A percentile compares a stretch with the other conserved stretches of the same genome.
Evolutionary conservation across 2,329 filamentous ascomycete genomes (phyloP).

Genomic region (Epichloe baconii): DNA sequence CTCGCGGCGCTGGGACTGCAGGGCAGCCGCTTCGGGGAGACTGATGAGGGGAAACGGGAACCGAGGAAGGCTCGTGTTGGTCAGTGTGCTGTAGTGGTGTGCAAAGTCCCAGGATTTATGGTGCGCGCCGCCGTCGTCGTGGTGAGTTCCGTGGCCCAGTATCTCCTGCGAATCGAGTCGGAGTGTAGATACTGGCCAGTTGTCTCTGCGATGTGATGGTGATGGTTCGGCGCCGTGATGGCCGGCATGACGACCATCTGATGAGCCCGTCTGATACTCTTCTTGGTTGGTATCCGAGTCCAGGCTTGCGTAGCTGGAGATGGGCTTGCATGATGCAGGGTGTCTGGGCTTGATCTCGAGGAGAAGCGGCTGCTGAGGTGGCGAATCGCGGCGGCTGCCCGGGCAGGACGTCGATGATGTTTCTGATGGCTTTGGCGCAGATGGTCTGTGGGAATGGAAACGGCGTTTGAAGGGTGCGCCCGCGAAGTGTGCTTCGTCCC

Average conservation of each 20-base stretch:
- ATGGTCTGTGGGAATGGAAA: background rate
- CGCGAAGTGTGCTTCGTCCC: background rate
- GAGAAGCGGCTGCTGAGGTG: slow-evolving; percentile 16
- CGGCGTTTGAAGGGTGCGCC: background rate
- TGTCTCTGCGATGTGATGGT: background rate
- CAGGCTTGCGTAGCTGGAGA: slow-evolving; percentile 19
- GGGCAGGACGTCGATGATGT: slow-evolving; percentile 8
- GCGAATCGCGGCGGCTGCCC: slow-evolving; percentile 13
- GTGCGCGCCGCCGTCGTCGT: background rate
- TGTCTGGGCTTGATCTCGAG: slow-evolving; percentile 1
- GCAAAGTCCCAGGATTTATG: slow-evolving; percentile 3
- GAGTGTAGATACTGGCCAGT: background rate
- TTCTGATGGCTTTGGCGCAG: slow-evolving; percentile 11
- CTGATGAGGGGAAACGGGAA: slow-evolving; percentile 25
- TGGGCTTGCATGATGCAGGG: slow-evolving; percentile 13
- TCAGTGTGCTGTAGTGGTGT: slow-evolving; percentile 12
- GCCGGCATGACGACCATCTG: background rate
- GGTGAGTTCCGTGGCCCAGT: slow-evolving; percentile 1
- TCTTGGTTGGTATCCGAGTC: slow-evolving; percentile 12
- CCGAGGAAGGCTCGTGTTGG: slow-evolving; percentile 11
- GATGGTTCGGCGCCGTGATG: background rate
- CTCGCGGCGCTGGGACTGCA: slow-evolving; percentile 20
- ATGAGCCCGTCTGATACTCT: background rate
- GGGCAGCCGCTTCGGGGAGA: slow-evolving; percentile 22
- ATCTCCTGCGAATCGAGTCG: slow-evolving; percentile 5